Conservation (phyloP, 495 filamentous ascomycete genomes). For the Penicillium flavigenum region DNA sequence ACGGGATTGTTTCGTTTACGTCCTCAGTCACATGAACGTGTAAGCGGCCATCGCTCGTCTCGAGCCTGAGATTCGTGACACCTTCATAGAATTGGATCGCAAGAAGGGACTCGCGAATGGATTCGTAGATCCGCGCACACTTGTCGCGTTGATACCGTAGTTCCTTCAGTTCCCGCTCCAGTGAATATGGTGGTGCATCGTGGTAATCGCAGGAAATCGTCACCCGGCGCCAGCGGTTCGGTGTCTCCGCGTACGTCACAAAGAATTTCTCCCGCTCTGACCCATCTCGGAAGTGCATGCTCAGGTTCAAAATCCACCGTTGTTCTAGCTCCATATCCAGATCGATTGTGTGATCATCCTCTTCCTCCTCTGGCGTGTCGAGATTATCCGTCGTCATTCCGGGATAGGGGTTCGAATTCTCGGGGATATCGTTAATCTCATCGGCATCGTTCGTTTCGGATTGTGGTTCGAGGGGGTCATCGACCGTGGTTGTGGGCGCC, state of each 20-base stretch:
- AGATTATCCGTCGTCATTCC: constrained; percentile 20
- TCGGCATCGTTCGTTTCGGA: constrained; percentile 22
- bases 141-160: constrained; percentile 89
- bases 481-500: constrained; percentile 36
- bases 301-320: constrained; percentile 94
- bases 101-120: constrained; percentile 84
- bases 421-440: constrained; percentile 19
- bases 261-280: constrained; percentile 98
- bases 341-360: constrained; percentile 51
- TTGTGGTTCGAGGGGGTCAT: constrained; percentile 22
- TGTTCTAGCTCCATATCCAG: constrained; percentile 70
- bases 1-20: constrained; percentile 89
- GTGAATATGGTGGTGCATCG: constrained; percentile 70
- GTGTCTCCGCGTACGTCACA: constrained; percentile 83
- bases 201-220: constrained; percentile 96
- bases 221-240: constrained; percentile 78
- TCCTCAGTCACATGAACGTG: constrained; percentile 99
- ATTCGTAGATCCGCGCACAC: constrained; percentile 91
- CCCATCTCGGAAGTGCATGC: constrained; percentile 96
- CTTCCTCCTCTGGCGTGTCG: constrained; percentile 14
- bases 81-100: constrained; percentile 95
- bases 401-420: constrained; percentile 32
- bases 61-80: constrained; percentile 92
- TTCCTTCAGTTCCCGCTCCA: constrained; percentile 77
- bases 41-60: constrained; percentile 83